Evolutionary conservation across 176 grass and related monocot genomes (phyloP), one percentile per base, ranked within the genome.

Genomic region (Cymbopogon citratus): DNA sequence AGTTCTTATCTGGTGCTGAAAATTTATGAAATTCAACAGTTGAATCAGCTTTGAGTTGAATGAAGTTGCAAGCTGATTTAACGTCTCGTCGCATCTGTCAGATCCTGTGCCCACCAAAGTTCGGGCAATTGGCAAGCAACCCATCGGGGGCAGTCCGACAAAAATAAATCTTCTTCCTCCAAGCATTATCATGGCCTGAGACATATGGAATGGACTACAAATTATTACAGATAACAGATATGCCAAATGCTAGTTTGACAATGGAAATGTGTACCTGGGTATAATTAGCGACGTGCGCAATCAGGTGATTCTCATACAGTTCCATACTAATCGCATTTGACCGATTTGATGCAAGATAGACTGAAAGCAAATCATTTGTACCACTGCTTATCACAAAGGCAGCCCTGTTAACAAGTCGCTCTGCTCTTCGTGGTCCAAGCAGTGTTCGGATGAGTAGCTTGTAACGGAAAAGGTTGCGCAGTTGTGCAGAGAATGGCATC

Each of bases 151-250:
- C 29, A 91, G 71, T 9, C 92, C 89, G 14, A 85, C 86, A 1
- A 94, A 73, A 16, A 89, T 12, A 41, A 94, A 94, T 48, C 76
- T 86, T 75, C 80, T 94, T 23, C 71, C 92, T 35, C 92, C 92
- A 25, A 94, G 80, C 64, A 63, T 81, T 46, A 80, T 78, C 92
- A 94, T 91, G 24, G 80, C 84, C 92, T 91, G 43, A 61, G 33
- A n/a, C 72, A 69, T 9, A 67, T 3, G 46, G 11, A 41, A 31
- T 33, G 15, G 0, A 24, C 10, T 31, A 16, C 11, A 68, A 39
- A 52, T 71, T 81, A 41, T 15, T 12, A 60, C 34, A 57, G 48
- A 40, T 24, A 63, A 26, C 36, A 64, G 12, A 43, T 18, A 23
- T 48, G n/a, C 41, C 25, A 43, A 1, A 39, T 52, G 46, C 24